Percentiles rank a stretch among this genome's conserved stretches.
Evolutionary conservation across 208 protist genomes (phyloP).

Genomic region (Angomonas deanei): DNA sequence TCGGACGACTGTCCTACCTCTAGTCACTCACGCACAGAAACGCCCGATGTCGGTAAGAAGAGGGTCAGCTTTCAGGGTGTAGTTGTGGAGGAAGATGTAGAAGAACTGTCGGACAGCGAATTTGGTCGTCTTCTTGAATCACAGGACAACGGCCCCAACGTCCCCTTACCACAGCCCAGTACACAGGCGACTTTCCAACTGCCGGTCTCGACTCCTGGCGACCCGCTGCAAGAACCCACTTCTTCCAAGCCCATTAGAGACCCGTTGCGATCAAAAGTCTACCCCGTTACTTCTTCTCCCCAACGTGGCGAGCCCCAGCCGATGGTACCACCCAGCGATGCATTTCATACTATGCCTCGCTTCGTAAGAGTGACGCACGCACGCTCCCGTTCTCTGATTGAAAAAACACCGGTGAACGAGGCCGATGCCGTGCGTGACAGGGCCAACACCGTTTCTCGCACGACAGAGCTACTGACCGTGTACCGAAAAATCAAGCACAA

Average conservation of each 20-base stretch:
- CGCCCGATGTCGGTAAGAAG: neutral
- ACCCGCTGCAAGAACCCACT: too few species aligned
- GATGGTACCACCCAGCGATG: neutral
- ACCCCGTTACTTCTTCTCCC: too few species aligned
- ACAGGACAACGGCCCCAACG: neutral
- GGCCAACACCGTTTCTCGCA: neutral
- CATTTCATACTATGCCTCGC: neutral
- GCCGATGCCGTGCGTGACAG: neutral
- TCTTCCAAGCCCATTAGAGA: too few species aligned
- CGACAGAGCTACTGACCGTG: slow-evolving; percentile 11
- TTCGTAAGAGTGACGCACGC: neutral
- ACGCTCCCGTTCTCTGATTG: neutral
- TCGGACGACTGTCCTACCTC: neutral
- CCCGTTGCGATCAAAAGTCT: too few species aligned
- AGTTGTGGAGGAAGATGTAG: neutral
- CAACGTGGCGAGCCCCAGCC: too few species aligned
- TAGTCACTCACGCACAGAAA: neutral
- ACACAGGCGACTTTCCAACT: too few species aligned
- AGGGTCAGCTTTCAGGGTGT: neutral
- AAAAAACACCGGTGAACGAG: neutral
- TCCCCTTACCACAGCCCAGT: too few species aligned
- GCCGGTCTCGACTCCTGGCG: too few species aligned
- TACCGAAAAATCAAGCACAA: slow-evolving; percentile 40
- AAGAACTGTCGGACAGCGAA: neutral
- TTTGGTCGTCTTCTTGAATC: neutral